Conservation (phyloP, 352 stramenopile species). For the Phytopythium boreale region DNA sequence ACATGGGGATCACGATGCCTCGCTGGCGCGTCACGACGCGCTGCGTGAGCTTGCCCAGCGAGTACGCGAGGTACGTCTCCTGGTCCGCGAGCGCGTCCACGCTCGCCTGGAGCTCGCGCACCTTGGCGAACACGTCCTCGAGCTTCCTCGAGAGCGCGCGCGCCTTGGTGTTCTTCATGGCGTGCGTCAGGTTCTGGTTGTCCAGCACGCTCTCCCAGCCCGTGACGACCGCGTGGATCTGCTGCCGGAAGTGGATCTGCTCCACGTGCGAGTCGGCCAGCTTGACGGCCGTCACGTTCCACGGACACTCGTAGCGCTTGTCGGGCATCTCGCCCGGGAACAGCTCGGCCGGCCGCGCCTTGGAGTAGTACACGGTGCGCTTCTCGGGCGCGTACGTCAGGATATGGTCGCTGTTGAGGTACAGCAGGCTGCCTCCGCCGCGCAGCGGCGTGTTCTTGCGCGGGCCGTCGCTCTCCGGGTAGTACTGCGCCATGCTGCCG, state of each 20-base stretch:
- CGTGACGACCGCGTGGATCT: slow-evolving; percentile 36
- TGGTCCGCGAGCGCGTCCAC: slow-evolving; percentile 14
- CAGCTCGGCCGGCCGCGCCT: slow-evolving; percentile 41
- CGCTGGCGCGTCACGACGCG: slow-evolving; percentile 13
- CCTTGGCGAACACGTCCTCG: background rate
- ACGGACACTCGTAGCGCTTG: slow-evolving; percentile 51
- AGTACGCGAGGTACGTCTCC: slow-evolving; percentile 23
- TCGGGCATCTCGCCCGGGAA: slow-evolving; percentile 38
- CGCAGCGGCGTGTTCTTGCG: slow-evolving; percentile 3
- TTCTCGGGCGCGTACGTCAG: slow-evolving; percentile 39
- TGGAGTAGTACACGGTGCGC: slow-evolving; percentile 43
- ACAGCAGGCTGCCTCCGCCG: slow-evolving; percentile 29
- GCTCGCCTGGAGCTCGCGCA: slow-evolving; percentile 2
- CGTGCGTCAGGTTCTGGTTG: background rate
- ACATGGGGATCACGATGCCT: slow-evolving; percentile 40
- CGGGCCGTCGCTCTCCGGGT: slow-evolving; percentile 26
- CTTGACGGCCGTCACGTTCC: slow-evolving; percentile 40
- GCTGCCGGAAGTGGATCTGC: slow-evolving; percentile 38
- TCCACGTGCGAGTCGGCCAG: slow-evolving; percentile 37
- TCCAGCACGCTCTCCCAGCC: slow-evolving; percentile 13
- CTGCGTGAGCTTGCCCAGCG: slow-evolving; percentile 17
- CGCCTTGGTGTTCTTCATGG: slow-evolving; percentile 21
- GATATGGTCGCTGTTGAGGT: slow-evolving; percentile 73
- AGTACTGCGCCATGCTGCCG: slow-evolving; percentile 57
- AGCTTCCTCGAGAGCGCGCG: slow-evolving; percentile 9